Evolutionary conservation across 306 rosid species (phyloP), one percentile per base, ranked within the genome.

Genomic region (Medicago ruthenica): DNA sequence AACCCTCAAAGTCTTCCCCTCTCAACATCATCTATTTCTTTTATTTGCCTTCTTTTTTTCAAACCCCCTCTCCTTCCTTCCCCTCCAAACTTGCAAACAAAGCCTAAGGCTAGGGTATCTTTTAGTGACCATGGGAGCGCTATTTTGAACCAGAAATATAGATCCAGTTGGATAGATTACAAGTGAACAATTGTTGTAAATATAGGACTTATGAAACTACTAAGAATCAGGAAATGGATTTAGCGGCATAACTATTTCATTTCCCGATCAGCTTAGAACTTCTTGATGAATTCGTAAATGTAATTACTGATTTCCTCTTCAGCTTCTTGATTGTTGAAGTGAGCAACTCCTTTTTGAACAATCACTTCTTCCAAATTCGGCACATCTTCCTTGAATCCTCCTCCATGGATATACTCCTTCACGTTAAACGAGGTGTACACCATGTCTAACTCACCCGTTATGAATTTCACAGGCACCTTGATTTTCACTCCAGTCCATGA

Each of bases 251-350:
- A 63, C 36, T 8, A 36, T 63, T 39, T 34, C 22, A 31, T 2
- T 20, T 1, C 20, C 5, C 12, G 1, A 24, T 65, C 5, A 73
- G 10, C 65, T 71, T 44, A 71, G 37, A 86, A 83, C 67, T 80
- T 80, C 0, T 0, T 77, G 21, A 83, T 78, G 71, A 80, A 83
- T 16, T 81, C 21, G 4, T 71, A 81, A 14, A 86, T 86, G 66
- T 86, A 82, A 31, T 31, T 27, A 22, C 31, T 81, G 73, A 71
- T 36, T 3, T 83, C 87, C 22, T 48, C 73, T 0, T 85, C 50
- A 0, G 73, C 55, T 70, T 86, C 87, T 67, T 74, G 85, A 60
- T 86, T 83, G 71, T 77, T 86, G 77, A 77, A 86, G 37, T 86
- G 89, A 22, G 71, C 74, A 0, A 80, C 87, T 0, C 85, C 87